Evolutionary conservation across 1,284 basidiomycete genomes (phyloP).

Genomic region (Ustilago vetiveriae): DNA sequence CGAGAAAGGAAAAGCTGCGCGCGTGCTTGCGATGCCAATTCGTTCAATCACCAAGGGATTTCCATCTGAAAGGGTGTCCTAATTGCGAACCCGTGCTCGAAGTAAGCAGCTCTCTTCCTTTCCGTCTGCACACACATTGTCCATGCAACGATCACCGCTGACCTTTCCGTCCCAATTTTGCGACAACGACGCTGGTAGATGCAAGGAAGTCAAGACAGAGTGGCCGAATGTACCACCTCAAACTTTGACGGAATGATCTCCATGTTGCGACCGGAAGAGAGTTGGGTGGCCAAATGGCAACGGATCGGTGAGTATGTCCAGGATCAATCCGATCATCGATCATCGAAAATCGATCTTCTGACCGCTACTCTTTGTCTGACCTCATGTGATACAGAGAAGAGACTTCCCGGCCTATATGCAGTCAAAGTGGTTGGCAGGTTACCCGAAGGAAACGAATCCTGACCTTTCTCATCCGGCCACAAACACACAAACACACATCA

Average conservation of each 20-base stretch:
- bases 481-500: too few species aligned
- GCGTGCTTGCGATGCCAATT: slow-evolving; percentile 93
- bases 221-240: slow-evolving; percentile 87
- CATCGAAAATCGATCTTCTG: too few species aligned
- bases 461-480: too few species aligned
- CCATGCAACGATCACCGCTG: not conserved
- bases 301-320: slow-evolving; percentile 57
- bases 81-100: slow-evolving; percentile 96
- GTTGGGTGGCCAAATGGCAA: slow-evolving; percentile 81
- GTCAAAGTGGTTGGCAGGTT: slow-evolving; percentile 64
- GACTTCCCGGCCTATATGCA: slow-evolving; percentile 63
- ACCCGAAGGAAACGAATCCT: slow-evolving; percentile 50
- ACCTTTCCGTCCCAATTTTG: not conserved
- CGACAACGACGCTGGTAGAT: slow-evolving; percentile 73
- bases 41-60: slow-evolving; percentile 84
- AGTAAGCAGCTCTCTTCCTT: too few species aligned
- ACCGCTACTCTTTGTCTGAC: too few species aligned
- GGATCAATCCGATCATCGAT: too few species aligned
- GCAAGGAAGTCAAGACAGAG: slow-evolving; percentile 84
- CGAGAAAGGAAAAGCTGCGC: slow-evolving; percentile 72
- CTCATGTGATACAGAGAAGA: slow-evolving; percentile 55
- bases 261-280: slow-evolving; percentile 84
- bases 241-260: slow-evolving; percentile 93
- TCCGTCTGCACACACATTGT: too few species aligned
- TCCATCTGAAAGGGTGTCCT: slow-evolving; percentile 86